Evolutionary conservation across 2,329 filamentous ascomycete species (phyloP), one percentile per base, ranked within the genome.

Genomic region (Periconia sp.): DNA sequence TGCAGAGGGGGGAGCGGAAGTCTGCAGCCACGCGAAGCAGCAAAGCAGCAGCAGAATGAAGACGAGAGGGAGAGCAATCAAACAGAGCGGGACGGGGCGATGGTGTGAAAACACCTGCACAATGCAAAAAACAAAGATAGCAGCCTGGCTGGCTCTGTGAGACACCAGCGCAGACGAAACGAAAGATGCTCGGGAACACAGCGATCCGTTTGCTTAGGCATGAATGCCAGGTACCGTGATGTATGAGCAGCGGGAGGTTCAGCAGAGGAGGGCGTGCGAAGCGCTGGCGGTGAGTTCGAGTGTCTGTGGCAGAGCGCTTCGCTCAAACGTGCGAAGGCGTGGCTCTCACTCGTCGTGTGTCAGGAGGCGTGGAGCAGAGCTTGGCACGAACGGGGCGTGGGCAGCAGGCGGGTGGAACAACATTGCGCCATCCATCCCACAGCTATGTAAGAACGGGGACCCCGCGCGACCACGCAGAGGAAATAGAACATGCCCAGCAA

Each of bases 151-250:
- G 58, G 63, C 50, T 66, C 62, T 54, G 63, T 71, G 68, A 69
- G 69, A 71, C 66, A n/a, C n/a, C n/a, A n/a, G n/a, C n/a, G n/a
- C n/a, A 60, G 55, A 53, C 68, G 64, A 72, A 70, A 73, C 68
- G 60, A 64, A 52, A 59, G 52, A 44, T 37, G 50, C 49, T 63
- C 70, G 71, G 71, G 65, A 66, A 40, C 45, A 53, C 46, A 42
- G 58, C 59, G 58, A 66, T 69, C 71, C 70, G 71, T 57, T 37
- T 37, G 44, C 49, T 56, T 45, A 51, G 65, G 70, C 67, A 70
- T 71, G 64, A 68, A 60, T 53, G 60, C 62, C 55, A 62, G 51
- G 41, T 7, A 42, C 35, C 5, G 17, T 40, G 13, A 3, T 14
- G 35, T 14, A 40, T 19, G 41, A 45, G 19, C 33, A 40, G 48